Evolutionary conservation across 495 filamentous ascomycete genomes (phyloP).

Genomic region (Aspergillus avenaceus): DNA sequence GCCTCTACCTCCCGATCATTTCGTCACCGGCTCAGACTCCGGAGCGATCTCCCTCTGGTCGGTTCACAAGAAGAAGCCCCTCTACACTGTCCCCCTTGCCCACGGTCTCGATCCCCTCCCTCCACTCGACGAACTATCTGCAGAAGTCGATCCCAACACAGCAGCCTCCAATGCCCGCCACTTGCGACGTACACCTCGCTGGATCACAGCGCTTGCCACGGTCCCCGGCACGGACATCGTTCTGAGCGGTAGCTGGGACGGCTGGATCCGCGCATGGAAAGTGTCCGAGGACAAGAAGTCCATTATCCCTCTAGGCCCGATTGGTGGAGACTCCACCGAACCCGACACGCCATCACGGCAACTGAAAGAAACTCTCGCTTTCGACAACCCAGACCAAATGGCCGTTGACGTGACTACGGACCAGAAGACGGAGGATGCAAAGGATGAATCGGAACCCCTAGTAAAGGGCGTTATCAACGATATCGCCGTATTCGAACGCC

Average conservation of each 20-base stretch:
- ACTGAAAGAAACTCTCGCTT: constrained; percentile 30
- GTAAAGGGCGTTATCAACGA: constrained; percentile 80
- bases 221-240: constrained; percentile 86
- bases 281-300: constrained; percentile 78
- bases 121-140: constrained; percentile 65
- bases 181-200: constrained; percentile 56
- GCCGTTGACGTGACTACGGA: constrained; percentile 13
- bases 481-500: constrained; percentile 73
- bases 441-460: constrained; percentile 24
- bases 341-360: constrained; percentile 37
- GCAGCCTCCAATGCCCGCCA: constrained; percentile 51
- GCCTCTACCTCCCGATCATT: constrained; percentile 83
- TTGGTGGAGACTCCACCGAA: constrained; percentile 42
- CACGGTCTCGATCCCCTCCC: constrained; percentile 71
- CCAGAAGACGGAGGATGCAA: constrained; percentile 6
- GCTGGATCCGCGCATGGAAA: constrained; percentile 77
- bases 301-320: constrained; percentile 64
- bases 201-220: constrained; percentile 83
- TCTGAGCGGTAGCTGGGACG: constrained; percentile 91
- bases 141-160: constrained; percentile 58
- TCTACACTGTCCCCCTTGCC: constrained; percentile 73
- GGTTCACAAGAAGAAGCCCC: constrained; percentile 88
- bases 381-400: constrained; percentile 23
- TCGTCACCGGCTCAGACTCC: constrained; percentile 90
- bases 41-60: constrained; percentile 85